Conservation (phyloP, 2,329 filamentous ascomycete species). For the Xylaria sp. region DNA sequence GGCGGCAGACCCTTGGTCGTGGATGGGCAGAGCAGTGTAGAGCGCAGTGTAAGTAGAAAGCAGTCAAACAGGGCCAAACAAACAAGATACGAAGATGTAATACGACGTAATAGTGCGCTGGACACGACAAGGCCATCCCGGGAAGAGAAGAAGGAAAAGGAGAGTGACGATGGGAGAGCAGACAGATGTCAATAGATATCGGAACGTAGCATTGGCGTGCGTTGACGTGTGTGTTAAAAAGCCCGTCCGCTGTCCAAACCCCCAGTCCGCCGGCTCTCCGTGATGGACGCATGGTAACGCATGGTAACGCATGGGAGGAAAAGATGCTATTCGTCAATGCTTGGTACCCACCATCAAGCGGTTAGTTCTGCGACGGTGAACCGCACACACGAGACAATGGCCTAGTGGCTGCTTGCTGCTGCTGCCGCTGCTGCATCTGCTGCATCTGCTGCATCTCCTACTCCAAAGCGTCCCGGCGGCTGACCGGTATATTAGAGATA, state of each 20-base stretch:
- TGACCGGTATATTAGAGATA: background rate
- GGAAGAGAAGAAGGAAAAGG: background rate
- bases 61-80: background rate
- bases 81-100: background rate
- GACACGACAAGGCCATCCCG: background rate
- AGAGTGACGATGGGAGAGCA: background rate
- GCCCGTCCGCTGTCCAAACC: background rate
- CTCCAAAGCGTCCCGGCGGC: background rate
- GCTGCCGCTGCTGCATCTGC: background rate
- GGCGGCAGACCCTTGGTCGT: constrained; percentile 6
- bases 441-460: background rate
- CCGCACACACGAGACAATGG: too few species aligned
- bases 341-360: constrained; percentile 20
- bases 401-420: too few species aligned
- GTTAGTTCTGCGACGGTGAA: constrained; percentile 17
- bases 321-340: constrained; percentile 24
- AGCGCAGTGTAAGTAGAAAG: too few species aligned
- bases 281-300: background rate
- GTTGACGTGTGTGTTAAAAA: constrained; percentile 13
- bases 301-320: background rate
- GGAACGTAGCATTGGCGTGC: constrained; percentile 18
- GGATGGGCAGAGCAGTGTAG: background rate
- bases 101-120: background rate
- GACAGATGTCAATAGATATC: constrained; percentile 5
- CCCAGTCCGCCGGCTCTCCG: background rate